Base-by-base conservation (phyloP, 2,329 filamentous ascomycete species). In the Diaporthe sp. region DNA sequence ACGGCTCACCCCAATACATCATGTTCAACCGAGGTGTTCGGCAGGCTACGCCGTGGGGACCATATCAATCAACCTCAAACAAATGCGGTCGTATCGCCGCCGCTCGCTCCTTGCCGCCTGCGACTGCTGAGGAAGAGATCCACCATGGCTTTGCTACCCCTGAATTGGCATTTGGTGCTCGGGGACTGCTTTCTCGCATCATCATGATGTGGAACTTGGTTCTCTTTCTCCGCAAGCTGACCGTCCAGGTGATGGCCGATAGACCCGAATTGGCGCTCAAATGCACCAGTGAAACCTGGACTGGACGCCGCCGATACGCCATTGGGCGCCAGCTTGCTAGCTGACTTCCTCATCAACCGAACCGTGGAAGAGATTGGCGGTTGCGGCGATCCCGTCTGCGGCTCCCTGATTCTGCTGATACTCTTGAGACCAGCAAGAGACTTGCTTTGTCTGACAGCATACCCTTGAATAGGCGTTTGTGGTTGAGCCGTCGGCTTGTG, bases 91-190 rank as follows among this genome's bases (percentile, higher is more conserved):
- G 59, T 47, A 15, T 75, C 75, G 30, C 61, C 75, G 30, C 50
- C 42, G 15, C 70, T 70, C 8, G 25, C 32, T 42, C 37, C 61
- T 27, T 61, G 59, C n/a, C 66, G 55, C 42, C 59, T 72, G 13
- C 75, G 73, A 19, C 30, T 71, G 59, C 42, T 75, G 7, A 76
- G 59, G n/a, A 76, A 75, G 27, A 73, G 32, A 6, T 76, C 75
- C 32, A 75, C 75, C 75, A 76, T 76, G 25, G 66, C 70, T 47
- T 75, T 75, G 37, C 66, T 63, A 1, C 73, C 66, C 25, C 65
- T 42, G 13, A 44, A 27, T 7, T 65, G 53, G 30, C 55, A n/a
- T 42, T 70, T 72, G 25, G n/a, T 27, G 4, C 35, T 13, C 25
- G 47, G 50, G 7, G 42, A 44, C 13, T 39, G 32, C 15, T 17